Conservation (phyloP, 495 filamentous ascomycete genomes). For the Neurospora intermedia region DNA sequence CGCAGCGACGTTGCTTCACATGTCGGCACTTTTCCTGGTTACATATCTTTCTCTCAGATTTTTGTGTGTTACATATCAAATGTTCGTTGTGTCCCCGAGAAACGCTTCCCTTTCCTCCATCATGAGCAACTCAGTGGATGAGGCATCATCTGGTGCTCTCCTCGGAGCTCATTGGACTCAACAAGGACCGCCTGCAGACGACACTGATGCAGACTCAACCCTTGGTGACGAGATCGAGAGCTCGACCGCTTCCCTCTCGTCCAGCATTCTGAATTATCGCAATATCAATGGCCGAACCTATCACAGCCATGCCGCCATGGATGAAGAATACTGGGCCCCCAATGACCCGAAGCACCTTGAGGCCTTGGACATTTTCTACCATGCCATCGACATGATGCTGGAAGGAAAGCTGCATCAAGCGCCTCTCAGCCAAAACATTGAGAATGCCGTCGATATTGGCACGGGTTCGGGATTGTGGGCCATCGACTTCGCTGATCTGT, state of each 20-base stretch:
- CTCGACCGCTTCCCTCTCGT: conserved; percentile 33
- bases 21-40: neutral
- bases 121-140: neutral
- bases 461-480: conserved; percentile 34
- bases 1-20: neutral
- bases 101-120: neutral
- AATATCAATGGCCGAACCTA: conserved; percentile 29
- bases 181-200: neutral
- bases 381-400: conserved; percentile 20
- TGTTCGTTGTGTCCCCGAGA: neutral
- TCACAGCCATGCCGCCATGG: conserved; percentile 23
- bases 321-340: conserved; percentile 22
- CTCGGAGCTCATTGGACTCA: neutral
- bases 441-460: conserved; percentile 28
- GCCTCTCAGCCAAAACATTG: conserved; percentile 12
- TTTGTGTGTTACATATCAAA: neutral
- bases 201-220: neutral
- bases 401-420: conserved; percentile 34
- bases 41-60: neutral
- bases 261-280: conserved; percentile 34
- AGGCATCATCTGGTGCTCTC: neutral
- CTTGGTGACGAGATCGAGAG: neutral
- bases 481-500: conserved; percentile 48
- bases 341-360: conserved; percentile 27
- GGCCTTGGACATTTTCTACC: conserved; percentile 26